Evolutionary conservation across 495 filamentous ascomycete species (phyloP), one percentile per base, ranked within the genome.

Genomic region (Chaetomium fimeti): DNA sequence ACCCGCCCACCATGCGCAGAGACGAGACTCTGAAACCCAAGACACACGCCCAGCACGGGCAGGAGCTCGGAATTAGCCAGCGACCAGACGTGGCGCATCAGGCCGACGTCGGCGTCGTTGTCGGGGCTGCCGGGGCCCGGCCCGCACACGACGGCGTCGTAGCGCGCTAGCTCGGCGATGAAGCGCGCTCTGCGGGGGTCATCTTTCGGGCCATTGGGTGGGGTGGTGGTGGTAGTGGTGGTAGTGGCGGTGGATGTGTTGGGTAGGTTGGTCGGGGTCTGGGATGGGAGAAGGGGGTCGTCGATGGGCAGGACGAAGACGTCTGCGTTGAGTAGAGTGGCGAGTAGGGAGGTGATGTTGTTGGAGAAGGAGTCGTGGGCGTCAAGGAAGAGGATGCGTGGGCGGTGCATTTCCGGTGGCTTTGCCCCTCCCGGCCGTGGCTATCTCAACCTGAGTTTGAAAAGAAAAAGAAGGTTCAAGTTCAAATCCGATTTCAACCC

Each of bases 321-420:
- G 25, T 85, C 78, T 28, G 83, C 90, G 55, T 78, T 74, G 12
- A 92, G 77, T 18, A 79, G 79, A 11, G 88, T 85, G 65, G 86
- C 80, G 20, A 97, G 82, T 67, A 94, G 85, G 18, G 88, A 82
- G 51, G 93, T 84, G 64, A 97, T 93, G 79, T 97, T 97, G 77
- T 96, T 90, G 49, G 93, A 88, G 78, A 97, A 97, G 59, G 93
- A 97, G 77, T 97, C 94, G 71, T 96, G 95, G 58, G 92, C 91
- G 72, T 98, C 94, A 49, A 98, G 77, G 74, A 94, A 92, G 51
- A 98, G 85, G 58, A 97, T 86, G 52, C 78, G 83, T 47, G 71
- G 69, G 43, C 40, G 48, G 51, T 11, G 36, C 63, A 36, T 65
- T 57, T 49, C 28, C 2, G 3, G 9, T 49, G 28, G 15, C 45